Conservation (phyloP, 495 filamentous ascomycete species). For the Aspergillus indologenus region DNA sequence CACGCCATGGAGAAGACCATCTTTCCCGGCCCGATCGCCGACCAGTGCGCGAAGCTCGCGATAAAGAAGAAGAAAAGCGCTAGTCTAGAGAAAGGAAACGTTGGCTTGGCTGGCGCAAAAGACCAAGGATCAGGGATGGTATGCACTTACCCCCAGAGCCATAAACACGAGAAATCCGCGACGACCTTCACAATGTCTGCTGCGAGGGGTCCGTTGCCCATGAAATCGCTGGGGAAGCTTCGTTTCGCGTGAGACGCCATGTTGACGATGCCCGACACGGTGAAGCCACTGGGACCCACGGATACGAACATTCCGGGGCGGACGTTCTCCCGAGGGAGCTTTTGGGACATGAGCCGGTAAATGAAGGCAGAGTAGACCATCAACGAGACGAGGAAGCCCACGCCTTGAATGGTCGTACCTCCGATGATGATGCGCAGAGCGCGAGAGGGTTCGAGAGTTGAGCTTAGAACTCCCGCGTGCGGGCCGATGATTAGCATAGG, state of each 20-base stretch:
- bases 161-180: conserved; percentile 62
- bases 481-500: conserved; percentile 79
- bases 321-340: conserved; percentile 71
- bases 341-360: conserved; percentile 88
- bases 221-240: conserved; percentile 52
- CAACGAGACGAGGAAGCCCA: conserved; percentile 78
- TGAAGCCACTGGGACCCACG: conserved; percentile 78
- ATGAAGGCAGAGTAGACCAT: conserved; percentile 87
- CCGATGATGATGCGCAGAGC: conserved; percentile 66
- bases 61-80: conserved; percentile 87
- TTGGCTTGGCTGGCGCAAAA: too few species aligned
- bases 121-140: neutral
- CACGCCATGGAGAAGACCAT: conserved; percentile 84
- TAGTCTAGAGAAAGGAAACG: conserved; percentile 38
- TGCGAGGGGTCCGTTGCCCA: conserved; percentile 56
- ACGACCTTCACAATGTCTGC: conserved; percentile 53
- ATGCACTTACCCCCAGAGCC: conserved; percentile 68
- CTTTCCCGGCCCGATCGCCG: conserved; percentile 58
- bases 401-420: conserved; percentile 72
- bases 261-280: conserved; percentile 62
- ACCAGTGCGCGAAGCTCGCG: conserved; percentile 69
- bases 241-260: conserved; percentile 51
- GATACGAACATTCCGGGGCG: conserved; percentile 84
- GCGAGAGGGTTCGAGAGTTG: conserved; percentile 39
- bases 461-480: conserved; percentile 64